Evolutionary conservation across 352 stramenopile genomes (phyloP).

Genomic region (Phytopythium chamaehyphon): DNA sequence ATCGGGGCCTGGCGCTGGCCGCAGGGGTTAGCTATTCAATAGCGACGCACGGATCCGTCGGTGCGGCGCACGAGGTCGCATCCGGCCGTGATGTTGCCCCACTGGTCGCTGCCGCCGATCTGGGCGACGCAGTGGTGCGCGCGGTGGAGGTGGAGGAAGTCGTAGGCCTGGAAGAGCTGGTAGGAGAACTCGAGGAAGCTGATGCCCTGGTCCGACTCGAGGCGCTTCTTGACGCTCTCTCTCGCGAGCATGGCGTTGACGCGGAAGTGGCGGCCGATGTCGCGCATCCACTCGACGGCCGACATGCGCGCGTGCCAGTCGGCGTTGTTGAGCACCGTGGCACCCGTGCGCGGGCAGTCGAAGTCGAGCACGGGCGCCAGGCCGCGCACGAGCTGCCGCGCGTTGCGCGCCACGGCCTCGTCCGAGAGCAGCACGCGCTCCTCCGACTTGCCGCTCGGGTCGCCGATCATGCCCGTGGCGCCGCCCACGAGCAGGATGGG

Average conservation of each 20-base stretch:
- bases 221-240: slow-evolving; percentile 96
- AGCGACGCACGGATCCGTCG: slow-evolving; percentile 45
- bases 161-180: slow-evolving; percentile 99
- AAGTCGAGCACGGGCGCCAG: slow-evolving; percentile 96
- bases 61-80: slow-evolving; percentile 95
- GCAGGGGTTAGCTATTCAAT: slow-evolving; percentile 9
- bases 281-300: slow-evolving; percentile 96
- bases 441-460: slow-evolving; percentile 98
- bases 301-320: slow-evolving; percentile 95
- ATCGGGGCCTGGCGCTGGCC: no score
- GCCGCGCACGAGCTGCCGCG: slow-evolving; percentile 86
- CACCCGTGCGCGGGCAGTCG: slow-evolving; percentile 80
- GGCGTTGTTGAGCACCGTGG: slow-evolving; percentile 98
- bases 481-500: slow-evolving; percentile 90
- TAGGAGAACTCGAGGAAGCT: slow-evolving; percentile 99
- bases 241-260: slow-evolving; percentile 99
- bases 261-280: slow-evolving; percentile 95
- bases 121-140: slow-evolving; percentile 92
- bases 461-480: slow-evolving; percentile 93
- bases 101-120: slow-evolving; percentile 99
- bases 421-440: slow-evolving; percentile 94
- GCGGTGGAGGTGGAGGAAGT: slow-evolving; percentile 96
- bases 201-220: slow-evolving; percentile 94
- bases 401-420: slow-evolving; percentile 90
- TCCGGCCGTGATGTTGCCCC: slow-evolving; percentile 98